A percentile compares a stretch with the other conserved stretches of the same genome.
These are phyloP conservation scores for Hanseniaspora singularis DNA, from an alignment of 805 yeast species.

Conservation along the genomic window DNA sequence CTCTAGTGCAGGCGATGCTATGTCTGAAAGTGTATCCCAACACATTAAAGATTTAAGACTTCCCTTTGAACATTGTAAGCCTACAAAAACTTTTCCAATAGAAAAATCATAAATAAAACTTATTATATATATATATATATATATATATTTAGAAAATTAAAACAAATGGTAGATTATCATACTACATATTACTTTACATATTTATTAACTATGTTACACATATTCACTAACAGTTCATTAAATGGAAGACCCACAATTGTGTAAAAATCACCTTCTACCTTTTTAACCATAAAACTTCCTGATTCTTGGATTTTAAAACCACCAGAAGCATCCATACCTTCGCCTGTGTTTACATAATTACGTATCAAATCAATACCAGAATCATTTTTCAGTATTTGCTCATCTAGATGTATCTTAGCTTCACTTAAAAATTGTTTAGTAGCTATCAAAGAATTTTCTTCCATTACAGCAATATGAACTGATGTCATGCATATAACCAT, in stretches of 20 bases:
- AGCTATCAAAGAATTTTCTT: too few species aligned
- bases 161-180: too few species aligned
- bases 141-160: too few species aligned
- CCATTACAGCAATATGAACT: not conserved
- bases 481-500: slow-evolving; percentile 6
- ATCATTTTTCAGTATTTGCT: slow-evolving; percentile 28
- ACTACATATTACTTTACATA: not conserved
- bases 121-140: too few species aligned
- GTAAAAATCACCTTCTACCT: slow-evolving; percentile 66
- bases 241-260: slow-evolving; percentile 85
- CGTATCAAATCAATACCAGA: slow-evolving; percentile 39
- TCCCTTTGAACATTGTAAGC: too few species aligned
- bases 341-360: slow-evolving; percentile 54
- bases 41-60: too few species aligned
- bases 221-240: slow-evolving; percentile 31
- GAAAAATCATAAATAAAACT: too few species aligned
- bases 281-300: slow-evolving; percentile 53
- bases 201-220: not conserved
- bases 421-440: slow-evolving; percentile 35
- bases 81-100: too few species aligned
- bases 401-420: slow-evolving; percentile 34
- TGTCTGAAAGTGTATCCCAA: too few species aligned
- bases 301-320: slow-evolving; percentile 76
- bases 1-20: too few species aligned
- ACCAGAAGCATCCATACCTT: slow-evolving; percentile 78